Conservation (phyloP, 2,329 filamentous ascomycete genomes). For the Phyllosticta citriasiana region DNA sequence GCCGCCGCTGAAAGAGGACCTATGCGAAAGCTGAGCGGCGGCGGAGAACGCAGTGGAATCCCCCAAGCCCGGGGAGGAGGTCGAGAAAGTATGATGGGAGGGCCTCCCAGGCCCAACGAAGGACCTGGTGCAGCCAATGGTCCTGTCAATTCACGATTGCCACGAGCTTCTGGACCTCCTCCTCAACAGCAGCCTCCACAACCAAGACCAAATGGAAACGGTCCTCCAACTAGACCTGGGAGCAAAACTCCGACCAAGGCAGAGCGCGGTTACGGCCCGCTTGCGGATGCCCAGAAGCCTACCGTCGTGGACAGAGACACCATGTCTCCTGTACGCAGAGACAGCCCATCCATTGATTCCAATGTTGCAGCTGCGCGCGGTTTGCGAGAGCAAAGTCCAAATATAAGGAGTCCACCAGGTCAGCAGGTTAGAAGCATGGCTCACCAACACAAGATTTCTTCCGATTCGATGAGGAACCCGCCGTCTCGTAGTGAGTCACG, state of each 20-base stretch:
- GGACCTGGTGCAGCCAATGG: constrained; percentile 19
- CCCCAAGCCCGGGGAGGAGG: constrained; percentile 28
- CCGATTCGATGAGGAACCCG: neutral
- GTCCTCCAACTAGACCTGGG: constrained; percentile 11
- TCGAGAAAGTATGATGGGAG: constrained; percentile 34
- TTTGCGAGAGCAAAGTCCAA: constrained; percentile 6
- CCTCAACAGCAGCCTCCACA: constrained; percentile 54
- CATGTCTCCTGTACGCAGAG: constrained; percentile 36
- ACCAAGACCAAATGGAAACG: constrained; percentile 36
- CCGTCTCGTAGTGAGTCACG: neutral
- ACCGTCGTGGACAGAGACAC: constrained; percentile 38
- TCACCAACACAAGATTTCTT: neutral
- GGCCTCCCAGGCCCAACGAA: constrained; percentile 3
- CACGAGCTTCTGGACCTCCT: constrained; percentile 52
- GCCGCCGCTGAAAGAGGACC: constrained; percentile 18
- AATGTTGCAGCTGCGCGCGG: constrained; percentile 2
- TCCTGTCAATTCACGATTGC: constrained; percentile 45
- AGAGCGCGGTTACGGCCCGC: constrained; percentile 36
- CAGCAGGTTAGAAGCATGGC: neutral
- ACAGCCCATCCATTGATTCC: constrained; percentile 17
- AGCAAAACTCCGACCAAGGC: constrained; percentile 44
- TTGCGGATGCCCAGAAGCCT: constrained; percentile 31
- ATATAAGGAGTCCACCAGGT: neutral
- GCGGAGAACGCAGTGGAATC: constrained; percentile 35
- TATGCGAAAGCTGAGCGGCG: constrained; percentile 33